A percentile compares a stretch with the other conserved stretches of the same genome.
phyloP scores from a whole-genome alignment of 108 stramenopile genomes.

The Chaetoceros tenuissimus region DNA sequence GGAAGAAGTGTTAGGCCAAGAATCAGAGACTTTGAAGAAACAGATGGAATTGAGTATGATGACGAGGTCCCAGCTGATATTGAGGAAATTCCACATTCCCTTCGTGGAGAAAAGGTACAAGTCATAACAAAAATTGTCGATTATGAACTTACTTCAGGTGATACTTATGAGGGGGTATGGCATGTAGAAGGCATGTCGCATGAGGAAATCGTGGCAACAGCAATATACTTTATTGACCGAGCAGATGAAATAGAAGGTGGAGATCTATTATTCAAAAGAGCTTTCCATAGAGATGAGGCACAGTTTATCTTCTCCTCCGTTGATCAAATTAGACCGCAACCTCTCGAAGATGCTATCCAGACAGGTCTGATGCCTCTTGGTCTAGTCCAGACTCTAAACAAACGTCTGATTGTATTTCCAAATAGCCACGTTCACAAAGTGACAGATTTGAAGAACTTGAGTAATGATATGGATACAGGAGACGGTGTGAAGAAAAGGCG shows the following conservation, averaged over 20 bases:
- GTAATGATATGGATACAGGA: neutral
- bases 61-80: neutral
- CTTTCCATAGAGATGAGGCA: slow-evolving; percentile 5
- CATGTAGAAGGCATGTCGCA: too few species aligned
- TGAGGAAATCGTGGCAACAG: slow-evolving; percentile 17
- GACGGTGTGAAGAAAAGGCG: too few species aligned
- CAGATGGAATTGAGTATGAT: too few species aligned
- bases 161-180: slow-evolving; percentile 15
- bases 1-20: too few species aligned
- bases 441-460: slow-evolving; percentile 13
- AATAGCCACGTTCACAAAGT: too few species aligned
- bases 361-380: slow-evolving; percentile 14
- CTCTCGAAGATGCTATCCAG: too few species aligned
- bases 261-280: slow-evolving; percentile 5
- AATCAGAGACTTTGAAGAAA: too few species aligned
- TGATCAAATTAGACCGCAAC: too few species aligned
- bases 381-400: slow-evolving; percentile 3
- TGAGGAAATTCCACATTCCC: neutral
- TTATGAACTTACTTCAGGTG: slow-evolving; percentile 9
- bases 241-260: slow-evolving; percentile 14
- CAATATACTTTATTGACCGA: too few species aligned
- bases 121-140: slow-evolving; percentile 22
- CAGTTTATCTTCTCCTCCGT: too few species aligned
- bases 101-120: neutral
- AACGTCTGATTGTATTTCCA: slow-evolving; percentile 18